These are phyloP conservation scores for Penstemon newberryi DNA, from an alignment of 257 asterid species.

Conservation along the genomic window DNA sequence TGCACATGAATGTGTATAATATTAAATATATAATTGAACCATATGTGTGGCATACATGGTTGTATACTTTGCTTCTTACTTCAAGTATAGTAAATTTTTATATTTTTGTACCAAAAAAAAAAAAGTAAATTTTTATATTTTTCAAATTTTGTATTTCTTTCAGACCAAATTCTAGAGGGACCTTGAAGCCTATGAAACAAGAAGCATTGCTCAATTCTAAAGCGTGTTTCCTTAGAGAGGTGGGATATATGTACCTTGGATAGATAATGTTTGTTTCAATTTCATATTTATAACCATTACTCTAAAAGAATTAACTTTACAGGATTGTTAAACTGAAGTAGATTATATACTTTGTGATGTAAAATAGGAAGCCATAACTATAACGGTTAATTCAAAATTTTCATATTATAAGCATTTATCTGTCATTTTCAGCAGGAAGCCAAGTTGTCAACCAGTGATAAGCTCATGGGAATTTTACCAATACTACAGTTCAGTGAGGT, in stretches of 20 bases:
- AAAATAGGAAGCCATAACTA: slow-evolving; percentile 18
- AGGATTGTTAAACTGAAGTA: slow-evolving; percentile 34
- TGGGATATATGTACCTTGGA: slow-evolving; percentile 8
- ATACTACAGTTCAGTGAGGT: slow-evolving; percentile 63
- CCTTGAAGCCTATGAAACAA: slow-evolving; percentile 32
- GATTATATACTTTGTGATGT: slow-evolving; percentile 17
- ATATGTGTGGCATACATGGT: too few species aligned
- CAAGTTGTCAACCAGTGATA: slow-evolving; percentile 32
- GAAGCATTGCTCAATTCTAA: slow-evolving; percentile 27
- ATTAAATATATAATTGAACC: too few species aligned
- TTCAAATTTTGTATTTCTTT: slow-evolving; percentile 14
- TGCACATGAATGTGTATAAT: too few species aligned
- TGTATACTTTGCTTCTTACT: too few species aligned
- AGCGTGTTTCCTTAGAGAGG: slow-evolving; percentile 24
- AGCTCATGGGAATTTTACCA: slow-evolving; percentile 41
- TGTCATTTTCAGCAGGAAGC: slow-evolving; percentile 41
- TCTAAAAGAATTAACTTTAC: slow-evolving; percentile 1
- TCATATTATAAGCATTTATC: slow-evolving; percentile 9
- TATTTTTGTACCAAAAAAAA: too few species aligned
- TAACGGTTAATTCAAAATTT: slow-evolving; percentile 11
- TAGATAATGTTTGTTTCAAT: background rate
- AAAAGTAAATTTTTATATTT: too few species aligned
- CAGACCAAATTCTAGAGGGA: slow-evolving; percentile 36
- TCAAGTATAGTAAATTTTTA: too few species aligned
- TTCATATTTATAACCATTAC: background rate